A percentile compares a stretch with the other conserved stretches of the same genome.
Conservation (phyloP, 352 stramenopile genomes). For the Aphanomyces stellatus region DNA sequence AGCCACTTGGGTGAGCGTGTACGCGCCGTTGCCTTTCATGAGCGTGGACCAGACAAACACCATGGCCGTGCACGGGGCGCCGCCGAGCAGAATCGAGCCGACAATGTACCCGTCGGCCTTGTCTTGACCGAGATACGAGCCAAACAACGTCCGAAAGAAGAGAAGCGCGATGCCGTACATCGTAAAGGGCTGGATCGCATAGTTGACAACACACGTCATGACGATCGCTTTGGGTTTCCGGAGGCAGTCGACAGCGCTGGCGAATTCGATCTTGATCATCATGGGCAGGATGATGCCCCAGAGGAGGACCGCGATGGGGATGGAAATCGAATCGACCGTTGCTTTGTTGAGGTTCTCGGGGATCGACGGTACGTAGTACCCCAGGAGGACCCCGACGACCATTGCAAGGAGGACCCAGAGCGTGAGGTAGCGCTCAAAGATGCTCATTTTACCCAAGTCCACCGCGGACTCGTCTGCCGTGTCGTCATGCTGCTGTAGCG, state of each 20-base stretch:
- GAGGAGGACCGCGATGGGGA: conserved; percentile 25
- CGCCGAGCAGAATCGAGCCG: conserved; percentile 60
- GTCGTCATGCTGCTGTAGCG: neutral
- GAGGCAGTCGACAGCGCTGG: conserved; percentile 3
- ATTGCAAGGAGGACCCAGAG: conserved; percentile 41
- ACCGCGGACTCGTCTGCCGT: neutral
- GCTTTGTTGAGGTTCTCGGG: conserved; percentile 20
- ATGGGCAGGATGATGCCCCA: conserved; percentile 31
- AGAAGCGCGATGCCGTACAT: conserved; percentile 25
- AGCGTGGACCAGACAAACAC: conserved; percentile 76
- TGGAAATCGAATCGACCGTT: conserved; percentile 18
- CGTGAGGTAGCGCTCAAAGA: conserved; percentile 44
- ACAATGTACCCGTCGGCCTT: conserved; percentile 41
- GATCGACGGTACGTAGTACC: conserved; percentile 22
- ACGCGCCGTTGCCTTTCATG: conserved; percentile 49
- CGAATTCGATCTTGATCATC: conserved; percentile 29
- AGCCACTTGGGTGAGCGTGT: conserved; percentile 56
- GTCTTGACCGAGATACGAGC: conserved; percentile 16
- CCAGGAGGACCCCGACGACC: conserved; percentile 20
- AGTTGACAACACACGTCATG: conserved; percentile 24
- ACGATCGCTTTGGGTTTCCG: conserved; percentile 16
- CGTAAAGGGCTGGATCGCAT: conserved; percentile 24
- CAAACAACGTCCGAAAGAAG: conserved; percentile 24
- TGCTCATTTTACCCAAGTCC: conserved; percentile 26
- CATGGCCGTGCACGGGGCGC: conserved; percentile 68